These are phyloP conservation scores for Talaromyces adpressus DNA, from an alignment of 495 filamentous ascomycete species.

Conservation along the genomic window DNA sequence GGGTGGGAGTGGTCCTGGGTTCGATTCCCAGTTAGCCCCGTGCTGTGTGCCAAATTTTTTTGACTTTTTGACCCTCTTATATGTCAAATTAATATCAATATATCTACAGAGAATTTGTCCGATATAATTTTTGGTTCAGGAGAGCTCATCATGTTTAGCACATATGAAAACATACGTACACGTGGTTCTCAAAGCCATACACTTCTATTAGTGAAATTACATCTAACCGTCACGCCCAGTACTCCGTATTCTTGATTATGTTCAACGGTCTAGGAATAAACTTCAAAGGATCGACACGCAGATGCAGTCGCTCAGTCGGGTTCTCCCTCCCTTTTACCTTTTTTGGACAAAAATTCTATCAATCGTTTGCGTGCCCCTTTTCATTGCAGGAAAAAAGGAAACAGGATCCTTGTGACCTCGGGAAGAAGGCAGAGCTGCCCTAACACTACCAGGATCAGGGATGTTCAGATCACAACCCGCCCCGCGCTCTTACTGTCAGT, in stretches of 20 bases:
- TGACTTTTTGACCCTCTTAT: not conserved
- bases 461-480: not conserved
- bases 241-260: not conserved
- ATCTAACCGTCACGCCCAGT: too few species aligned
- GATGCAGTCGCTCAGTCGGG: not conserved
- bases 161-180: not conserved
- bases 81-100: too few species aligned
- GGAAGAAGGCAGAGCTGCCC: not conserved
- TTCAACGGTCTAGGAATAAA: not conserved
- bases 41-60: not conserved
- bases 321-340: not conserved
- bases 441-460: not conserved
- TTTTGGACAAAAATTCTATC: not conserved
- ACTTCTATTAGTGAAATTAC: too few species aligned
- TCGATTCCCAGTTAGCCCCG: constrained; percentile 4
- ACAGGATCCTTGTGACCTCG: not conserved
- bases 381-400: not conserved
- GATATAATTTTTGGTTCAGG: not conserved
- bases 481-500: not conserved
- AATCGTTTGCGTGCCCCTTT: not conserved
- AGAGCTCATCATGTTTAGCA: not conserved
- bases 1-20: constrained; percentile 6
- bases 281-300: not conserved
- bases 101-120: too few species aligned
- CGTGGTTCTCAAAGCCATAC: too few species aligned